Base-by-base conservation (phyloP, 2,329 filamentous ascomycete genomes). In the Setomelanomma holmii region DNA sequence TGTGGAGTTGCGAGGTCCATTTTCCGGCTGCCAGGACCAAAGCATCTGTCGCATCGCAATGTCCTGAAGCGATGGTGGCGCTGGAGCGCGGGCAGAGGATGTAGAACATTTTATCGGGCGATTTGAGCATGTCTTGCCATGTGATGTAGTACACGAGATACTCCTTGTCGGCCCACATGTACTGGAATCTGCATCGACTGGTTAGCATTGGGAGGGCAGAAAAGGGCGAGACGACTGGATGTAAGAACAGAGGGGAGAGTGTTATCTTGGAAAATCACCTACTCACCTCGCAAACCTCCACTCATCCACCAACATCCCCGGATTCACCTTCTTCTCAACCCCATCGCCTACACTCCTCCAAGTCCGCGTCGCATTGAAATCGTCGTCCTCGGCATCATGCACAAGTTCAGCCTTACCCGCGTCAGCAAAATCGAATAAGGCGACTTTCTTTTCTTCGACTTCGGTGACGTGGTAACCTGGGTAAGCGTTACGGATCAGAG, bases 1-100 rank as follows among this genome's bases (percentile, higher is more conserved):
- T 74, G 61, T 87, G 85, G 6, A 88, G 73, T 50, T 85, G 79
- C 45, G 74, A 78, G 14, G 74, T 75, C 83, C 84, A 89, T 27
- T 75, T 73, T 0, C 83, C 82, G 0, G 79, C 84, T 1, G 80
- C 80, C 1, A 82, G 69, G 11, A 88, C 63, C 10, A 89, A 75
- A 0, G 74, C 75, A 47, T 87, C 80, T 8, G 63, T 68, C 23
- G 64, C 60, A 20, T 46, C 23, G 43, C 66, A 67, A 42, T 71
- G 66, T 3, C 61, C 63, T 14, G 7, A 3, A 2, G 57, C 47
- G 17, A 46, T 17, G 16, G 61, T n/a, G n/a, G n/a, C n/a, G 38
- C 58, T 53, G 5, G 36, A 48, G 11, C 59, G 53, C 1, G 59
- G 58, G 23, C 58, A 45, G 7, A 68, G 53, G 38, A 69, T 56